Base-by-base conservation (phyloP, 2,329 filamentous ascomycete species). In the Podosphaera fusca region DNA sequence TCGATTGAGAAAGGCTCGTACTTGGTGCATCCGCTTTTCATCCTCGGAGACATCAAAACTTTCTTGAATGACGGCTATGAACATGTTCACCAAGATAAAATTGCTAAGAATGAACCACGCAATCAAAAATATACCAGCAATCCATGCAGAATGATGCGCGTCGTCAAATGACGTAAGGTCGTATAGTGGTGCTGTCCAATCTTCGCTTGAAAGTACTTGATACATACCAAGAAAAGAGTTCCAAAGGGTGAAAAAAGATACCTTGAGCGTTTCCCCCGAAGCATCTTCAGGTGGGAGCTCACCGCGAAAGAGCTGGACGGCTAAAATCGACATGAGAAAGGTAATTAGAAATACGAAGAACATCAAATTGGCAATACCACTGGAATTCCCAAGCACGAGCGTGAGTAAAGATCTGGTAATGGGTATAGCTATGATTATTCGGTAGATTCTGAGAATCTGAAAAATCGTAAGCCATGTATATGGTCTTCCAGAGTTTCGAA, bases 21-120 rank as follows among this genome's bases (percentile, higher is more conserved):
- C 89, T 70, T 98, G 94, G 67, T 96, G 87, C 60, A 96, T 72
- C 29, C 94, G 87, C 71, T 98, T 98, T 69, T 96, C 89, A 67
- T 98, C 94, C 68, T 98, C 92, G 2, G 89, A 94, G 33, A 98
- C 88, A 70, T 98, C 92, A 67, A 98, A 98, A 66, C 95, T 98
- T 67, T 98, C 92, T 69, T 98, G 92, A 62, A 98, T 98, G 71
- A 98, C 92, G 75, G 92, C 92, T 85, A 98, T 96, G 74, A 98
- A 98, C 92, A 98, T 98, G 67, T 96, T 98, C 72, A 98, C 73
- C 60, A 96, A 79, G 71, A 98, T 94, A 67, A 96, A 90, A 69
- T 94, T 95, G 4, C 88, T 78, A 49, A 98, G 76, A 58, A 95
- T 92, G 69, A 95, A 96, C 92, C 92, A 98, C 62, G 89, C 77